phyloP scores from a whole-genome alignment of 225 moss, liverwort and hornwort genomes.

The Asterella californica region DNA sequence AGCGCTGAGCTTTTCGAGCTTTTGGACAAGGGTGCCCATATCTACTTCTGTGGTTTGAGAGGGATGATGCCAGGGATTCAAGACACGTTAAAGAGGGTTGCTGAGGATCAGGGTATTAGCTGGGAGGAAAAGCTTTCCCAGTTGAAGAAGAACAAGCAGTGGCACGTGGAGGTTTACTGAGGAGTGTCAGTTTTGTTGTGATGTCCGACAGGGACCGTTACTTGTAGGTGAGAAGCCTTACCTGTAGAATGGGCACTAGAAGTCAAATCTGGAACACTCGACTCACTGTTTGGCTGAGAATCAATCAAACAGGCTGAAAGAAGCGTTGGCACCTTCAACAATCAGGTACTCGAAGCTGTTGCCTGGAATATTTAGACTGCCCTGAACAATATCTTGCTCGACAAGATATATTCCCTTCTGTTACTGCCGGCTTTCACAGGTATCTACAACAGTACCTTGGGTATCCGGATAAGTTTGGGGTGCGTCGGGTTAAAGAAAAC shows the following conservation, averaged over 20 bases:
- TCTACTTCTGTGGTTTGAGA: slow-evolving; percentile 89
- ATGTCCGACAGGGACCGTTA: neutral
- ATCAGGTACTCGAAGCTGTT: neutral
- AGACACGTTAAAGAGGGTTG: slow-evolving; percentile 80
- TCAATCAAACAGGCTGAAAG: neutral
- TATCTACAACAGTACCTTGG: neutral
- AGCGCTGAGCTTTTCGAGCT: slow-evolving; percentile 72
- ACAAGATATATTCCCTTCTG: neutral
- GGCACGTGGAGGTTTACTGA: slow-evolving; percentile 99
- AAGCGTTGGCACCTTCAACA: neutral
- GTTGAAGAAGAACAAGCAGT: slow-evolving; percentile 99
- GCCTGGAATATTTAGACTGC: too few species aligned
- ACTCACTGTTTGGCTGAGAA: neutral
- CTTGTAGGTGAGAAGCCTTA: neutral
- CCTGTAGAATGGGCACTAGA: neutral
- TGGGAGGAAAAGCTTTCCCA: slow-evolving; percentile 73
- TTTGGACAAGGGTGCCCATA: slow-evolving; percentile 90
- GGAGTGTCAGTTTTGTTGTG: neutral
- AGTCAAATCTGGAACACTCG: neutral
- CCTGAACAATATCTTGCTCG: neutral
- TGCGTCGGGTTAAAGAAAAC: neutral
- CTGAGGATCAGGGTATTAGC: slow-evolving; percentile 60
- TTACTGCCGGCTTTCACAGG: neutral
- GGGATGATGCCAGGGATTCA: slow-evolving; percentile 99
- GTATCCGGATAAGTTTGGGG: neutral